Base-by-base conservation (phyloP, 1,284 basidiomycete genomes). In the Tetrapyrgos nigripes region DNA sequence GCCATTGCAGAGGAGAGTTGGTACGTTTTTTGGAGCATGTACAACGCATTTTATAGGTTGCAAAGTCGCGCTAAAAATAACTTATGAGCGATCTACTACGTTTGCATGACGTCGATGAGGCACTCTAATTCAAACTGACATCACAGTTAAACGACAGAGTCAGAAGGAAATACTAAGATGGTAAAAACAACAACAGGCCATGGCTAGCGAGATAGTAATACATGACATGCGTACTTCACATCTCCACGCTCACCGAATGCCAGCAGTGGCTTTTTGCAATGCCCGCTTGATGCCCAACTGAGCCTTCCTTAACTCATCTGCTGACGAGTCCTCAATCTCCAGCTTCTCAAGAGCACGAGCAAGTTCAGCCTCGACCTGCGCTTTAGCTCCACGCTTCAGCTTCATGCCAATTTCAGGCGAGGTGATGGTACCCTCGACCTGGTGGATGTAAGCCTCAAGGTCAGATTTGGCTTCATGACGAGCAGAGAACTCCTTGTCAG, bases 381-480 rank as follows among this genome's bases (percentile, higher is more conserved):
- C 75, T 83, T 95, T 96, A 57, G 95, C 93, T 72, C 94, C 94
- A 66, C 96, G 91, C 87, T 97, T 97, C 77, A 98, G 89, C 83
- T 97, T 98, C 88, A 94, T 92, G 71, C 92, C 92, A 68, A 97
- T 93, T 78, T 98, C 96, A 53, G 96, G 96, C 48, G 91, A 92
- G 57, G 92, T 92, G 79, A 97, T 94, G 64, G 93, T 96, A 73
- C 85, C 84, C 84, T 97, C 95, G 68, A 96, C 93, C 76, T 94
- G 92, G 81, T 96, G 92, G 73, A 98, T 85, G 82, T 97, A 97
- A 40, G 94, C 88, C 83, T 98, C 96, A 62, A 98, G 89, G 77
- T 97, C 95, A 58, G 94, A 92, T 81, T 96, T 97, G 68, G 96
- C 94, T 79, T 98, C 95, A 76, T 97, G 96, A 67, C 92, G 92